These are phyloP conservation scores for Scortechinia acanthostroma DNA, from an alignment of 2,329 filamentous ascomycete genomes.

Conservation along the genomic window DNA sequence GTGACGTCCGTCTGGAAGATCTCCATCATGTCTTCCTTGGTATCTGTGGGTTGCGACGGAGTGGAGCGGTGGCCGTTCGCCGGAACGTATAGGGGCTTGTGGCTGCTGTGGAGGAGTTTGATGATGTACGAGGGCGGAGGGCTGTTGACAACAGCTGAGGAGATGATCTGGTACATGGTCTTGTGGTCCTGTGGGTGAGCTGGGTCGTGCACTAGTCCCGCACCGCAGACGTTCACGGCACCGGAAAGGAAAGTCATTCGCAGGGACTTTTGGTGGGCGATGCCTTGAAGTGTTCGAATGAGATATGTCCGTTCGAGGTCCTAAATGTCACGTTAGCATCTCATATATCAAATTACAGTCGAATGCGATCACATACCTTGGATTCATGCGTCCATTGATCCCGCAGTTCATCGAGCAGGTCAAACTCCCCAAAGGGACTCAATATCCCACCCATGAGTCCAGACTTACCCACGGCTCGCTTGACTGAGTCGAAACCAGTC, in stretches of 20 bases:
- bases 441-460: constrained; percentile 93
- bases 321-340: too few species aligned
- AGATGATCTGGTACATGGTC: constrained; percentile 98
- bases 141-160: constrained; percentile 83
- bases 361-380: constrained; percentile 28
- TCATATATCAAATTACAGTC: too few species aligned
- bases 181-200: constrained; percentile 88
- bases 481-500: constrained; percentile 87
- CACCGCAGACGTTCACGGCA: constrained; percentile 82
- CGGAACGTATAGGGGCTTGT: constrained; percentile 85
- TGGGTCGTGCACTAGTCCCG: constrained; percentile 89
- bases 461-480: constrained; percentile 91
- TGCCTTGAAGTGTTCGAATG: constrained; percentile 89
- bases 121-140: constrained; percentile 80
- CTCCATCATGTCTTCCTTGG: constrained; percentile 99
- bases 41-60: constrained; percentile 70
- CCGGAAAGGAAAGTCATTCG: constrained; percentile 96
- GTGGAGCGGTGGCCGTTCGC: constrained; percentile 74
- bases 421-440: constrained; percentile 92
- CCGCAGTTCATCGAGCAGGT: constrained; percentile 85
- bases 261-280: constrained; percentile 87
- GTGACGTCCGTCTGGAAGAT: constrained; percentile 93
- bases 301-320: constrained; percentile 94
- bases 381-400: constrained; percentile 98
- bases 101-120: constrained; percentile 82